A percentile compares a stretch with the other conserved stretches of the same genome.
phyloP scores from a whole-genome alignment of 768 basidiomycete species.

The Podaxis pistillaris region DNA sequence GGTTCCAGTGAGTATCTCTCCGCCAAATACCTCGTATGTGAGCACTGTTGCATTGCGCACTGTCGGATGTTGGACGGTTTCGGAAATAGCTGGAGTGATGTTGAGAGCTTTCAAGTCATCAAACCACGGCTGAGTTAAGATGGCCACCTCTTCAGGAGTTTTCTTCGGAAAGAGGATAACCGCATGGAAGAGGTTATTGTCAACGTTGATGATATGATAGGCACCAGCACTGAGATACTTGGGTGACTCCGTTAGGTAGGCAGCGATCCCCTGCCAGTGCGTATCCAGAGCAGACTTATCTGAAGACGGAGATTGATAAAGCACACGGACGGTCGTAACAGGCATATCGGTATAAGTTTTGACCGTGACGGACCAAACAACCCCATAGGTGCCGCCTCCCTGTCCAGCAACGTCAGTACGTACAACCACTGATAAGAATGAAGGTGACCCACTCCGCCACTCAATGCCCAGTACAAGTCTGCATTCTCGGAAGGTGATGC shows the following conservation, averaged over 20 bases:
- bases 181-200: slow-evolving; percentile 16
- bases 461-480: slow-evolving; percentile 44
- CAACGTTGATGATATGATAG: slow-evolving; percentile 15
- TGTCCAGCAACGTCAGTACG: not conserved
- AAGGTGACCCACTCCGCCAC: slow-evolving; percentile 35
- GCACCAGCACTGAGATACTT: slow-evolving; percentile 16
- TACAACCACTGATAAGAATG: slow-evolving; percentile 9
- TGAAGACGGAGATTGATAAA: slow-evolving; percentile 11
- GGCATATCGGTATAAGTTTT: slow-evolving; percentile 19
- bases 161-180: slow-evolving; percentile 17
- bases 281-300: slow-evolving; percentile 8
- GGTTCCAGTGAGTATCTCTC: slow-evolving; percentile 15
- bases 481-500: slow-evolving; percentile 37
- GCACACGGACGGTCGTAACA: slow-evolving; percentile 15
- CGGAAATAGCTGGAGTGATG: slow-evolving; percentile 4
- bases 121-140: slow-evolving; percentile 8
- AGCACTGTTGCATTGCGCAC: slow-evolving; percentile 12
- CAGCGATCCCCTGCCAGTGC: slow-evolving; percentile 16
- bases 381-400: slow-evolving; percentile 13
- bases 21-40: slow-evolving; percentile 16
- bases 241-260: slow-evolving; percentile 16
- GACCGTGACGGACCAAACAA: slow-evolving; percentile 18
- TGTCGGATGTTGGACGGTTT: slow-evolving; percentile 14
- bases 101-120: not conserved
- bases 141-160: slow-evolving; percentile 3